phyloP scores from a whole-genome alignment of 257 asterid genomes.

The Agastache rugosa region DNA sequence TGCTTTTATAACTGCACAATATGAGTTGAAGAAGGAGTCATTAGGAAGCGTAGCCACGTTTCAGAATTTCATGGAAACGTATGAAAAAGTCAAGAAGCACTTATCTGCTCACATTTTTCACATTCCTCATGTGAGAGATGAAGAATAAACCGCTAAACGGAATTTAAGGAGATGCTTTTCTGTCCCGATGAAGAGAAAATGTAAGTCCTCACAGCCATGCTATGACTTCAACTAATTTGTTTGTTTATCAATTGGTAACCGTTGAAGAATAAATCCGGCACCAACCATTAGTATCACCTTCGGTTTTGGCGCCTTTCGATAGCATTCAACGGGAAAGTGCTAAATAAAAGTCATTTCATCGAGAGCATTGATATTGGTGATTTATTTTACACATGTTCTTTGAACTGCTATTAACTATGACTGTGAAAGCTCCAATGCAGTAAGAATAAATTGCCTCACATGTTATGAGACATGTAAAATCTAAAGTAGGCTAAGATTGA shows the following conservation, averaged over 20 bases:
- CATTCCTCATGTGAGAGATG: constrained; percentile 9
- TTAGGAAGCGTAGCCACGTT: constrained; percentile 3
- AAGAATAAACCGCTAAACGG: constrained; percentile 28
- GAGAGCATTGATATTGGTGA: not conserved
- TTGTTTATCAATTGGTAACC: constrained; percentile 26
- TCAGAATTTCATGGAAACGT: constrained; percentile 4
- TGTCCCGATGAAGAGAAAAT: constrained; percentile 29
- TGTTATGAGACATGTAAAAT: not conserved
- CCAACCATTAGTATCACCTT: constrained; percentile 28
- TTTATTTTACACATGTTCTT: not conserved
- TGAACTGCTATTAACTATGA: constrained; percentile 5
- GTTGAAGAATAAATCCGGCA: constrained; percentile 20
- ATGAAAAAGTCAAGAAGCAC: constrained; percentile 22
- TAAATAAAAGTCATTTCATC: constrained; percentile 1
- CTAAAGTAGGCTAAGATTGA: not conserved
- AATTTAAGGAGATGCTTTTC: constrained; percentile 29
- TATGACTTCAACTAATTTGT: constrained; percentile 36
- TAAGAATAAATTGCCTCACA: constrained; percentile 13
- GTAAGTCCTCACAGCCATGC: constrained; percentile 27
- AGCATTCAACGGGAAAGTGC: constrained; percentile 29
- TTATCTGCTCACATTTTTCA: constrained; percentile 27
- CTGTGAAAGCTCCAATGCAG: not conserved
- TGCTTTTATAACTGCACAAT: constrained; percentile 9
- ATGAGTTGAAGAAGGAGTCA: not conserved
- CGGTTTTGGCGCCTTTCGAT: constrained; percentile 26